Percentiles rank a stretch among this genome's conserved stretches.
phyloP scores from a whole-genome alignment of 2,329 filamentous ascomycete genomes.

The Coniochaeta sp. region DNA sequence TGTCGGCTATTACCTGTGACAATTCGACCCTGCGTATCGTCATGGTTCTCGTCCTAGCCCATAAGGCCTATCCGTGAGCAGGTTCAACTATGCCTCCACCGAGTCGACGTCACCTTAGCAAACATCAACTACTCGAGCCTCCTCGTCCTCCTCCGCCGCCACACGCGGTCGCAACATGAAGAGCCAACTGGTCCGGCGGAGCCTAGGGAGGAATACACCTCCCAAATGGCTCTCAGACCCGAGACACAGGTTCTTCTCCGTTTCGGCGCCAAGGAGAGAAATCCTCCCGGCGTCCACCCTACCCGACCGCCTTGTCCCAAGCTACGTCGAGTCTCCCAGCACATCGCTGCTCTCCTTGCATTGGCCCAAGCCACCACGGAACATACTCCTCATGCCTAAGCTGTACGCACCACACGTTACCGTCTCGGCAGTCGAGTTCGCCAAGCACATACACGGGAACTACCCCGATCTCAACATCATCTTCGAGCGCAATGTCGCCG shows the following conservation, averaged over 20 bases:
- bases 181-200: background rate
- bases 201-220: background rate
- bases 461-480: slow-evolving; percentile 78
- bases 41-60: too few relatives aligned
- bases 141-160: background rate
- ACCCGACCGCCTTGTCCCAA: slow-evolving; percentile 50
- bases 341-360: slow-evolving; percentile 48
- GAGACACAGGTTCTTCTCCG: slow-evolving; percentile 32
- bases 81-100: background rate
- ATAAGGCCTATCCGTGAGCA: background rate
- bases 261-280: slow-evolving; percentile 33
- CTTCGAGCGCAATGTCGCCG: slow-evolving; percentile 70
- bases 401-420: slow-evolving; percentile 46
- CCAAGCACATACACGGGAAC: slow-evolving; percentile 66
- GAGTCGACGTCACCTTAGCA: background rate
- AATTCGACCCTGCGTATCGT: too few relatives aligned
- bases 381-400: slow-evolving; percentile 52
- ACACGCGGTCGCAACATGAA: background rate
- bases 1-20: too few relatives aligned
- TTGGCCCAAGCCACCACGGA: slow-evolving; percentile 46
- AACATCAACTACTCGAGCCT: background rate
- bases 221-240: background rate
- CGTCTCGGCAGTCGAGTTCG: slow-evolving; percentile 45
- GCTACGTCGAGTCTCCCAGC: slow-evolving; percentile 51
- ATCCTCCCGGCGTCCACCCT: slow-evolving; percentile 43